phyloP scores from a whole-genome alignment of 2,329 filamentous ascomycete genomes.

The Xenoacremonium recifei region DNA sequence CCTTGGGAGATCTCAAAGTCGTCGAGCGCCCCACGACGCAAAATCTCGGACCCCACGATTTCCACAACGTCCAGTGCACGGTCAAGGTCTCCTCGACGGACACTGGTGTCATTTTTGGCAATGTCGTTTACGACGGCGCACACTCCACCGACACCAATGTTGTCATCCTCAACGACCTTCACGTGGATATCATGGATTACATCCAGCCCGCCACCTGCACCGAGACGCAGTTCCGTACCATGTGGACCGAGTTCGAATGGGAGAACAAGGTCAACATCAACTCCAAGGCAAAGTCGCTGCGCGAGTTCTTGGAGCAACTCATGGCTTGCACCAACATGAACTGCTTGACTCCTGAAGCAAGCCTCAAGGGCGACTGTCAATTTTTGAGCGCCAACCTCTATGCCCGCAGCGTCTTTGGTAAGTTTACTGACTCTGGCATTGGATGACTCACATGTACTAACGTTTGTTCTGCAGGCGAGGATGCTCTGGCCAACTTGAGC shows the following conservation, averaged over 20 bases:
- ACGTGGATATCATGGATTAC: conserved; percentile 99
- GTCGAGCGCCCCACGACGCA: conserved; percentile 95
- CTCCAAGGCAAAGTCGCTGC: conserved; percentile 87
- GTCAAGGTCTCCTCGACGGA: conserved; percentile 99
- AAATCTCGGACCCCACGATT: conserved; percentile 92
- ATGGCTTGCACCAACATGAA: conserved; percentile 99
- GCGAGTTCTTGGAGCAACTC: conserved; percentile 88
- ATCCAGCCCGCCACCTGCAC: conserved; percentile 96
- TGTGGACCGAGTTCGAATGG: conserved; percentile 99
- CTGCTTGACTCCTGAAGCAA: conserved; percentile 93
- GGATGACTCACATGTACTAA: conserved; percentile 22
- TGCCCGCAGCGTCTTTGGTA: conserved; percentile 96
- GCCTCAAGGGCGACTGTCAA: conserved; percentile 94
- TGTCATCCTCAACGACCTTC: conserved; percentile 95
- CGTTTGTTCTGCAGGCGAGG: conserved; percentile 75
- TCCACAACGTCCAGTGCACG: conserved; percentile 96
- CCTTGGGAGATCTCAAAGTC: conserved; percentile 93
- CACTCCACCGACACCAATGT: conserved; percentile 93
- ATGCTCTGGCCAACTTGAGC: conserved; percentile 93
- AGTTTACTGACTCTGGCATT: conserved; percentile 40
- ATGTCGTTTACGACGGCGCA: conserved; percentile 94
- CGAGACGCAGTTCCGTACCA: conserved; percentile 98
- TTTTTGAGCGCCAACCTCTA: conserved; percentile 98
- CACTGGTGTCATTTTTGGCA: conserved; percentile 97
- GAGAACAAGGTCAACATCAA: conserved; percentile 99